These are phyloP conservation scores for Coemansia sp. DNA, from an alignment of 192 early-diverging fungal genomes.

Conservation along the genomic window DNA sequence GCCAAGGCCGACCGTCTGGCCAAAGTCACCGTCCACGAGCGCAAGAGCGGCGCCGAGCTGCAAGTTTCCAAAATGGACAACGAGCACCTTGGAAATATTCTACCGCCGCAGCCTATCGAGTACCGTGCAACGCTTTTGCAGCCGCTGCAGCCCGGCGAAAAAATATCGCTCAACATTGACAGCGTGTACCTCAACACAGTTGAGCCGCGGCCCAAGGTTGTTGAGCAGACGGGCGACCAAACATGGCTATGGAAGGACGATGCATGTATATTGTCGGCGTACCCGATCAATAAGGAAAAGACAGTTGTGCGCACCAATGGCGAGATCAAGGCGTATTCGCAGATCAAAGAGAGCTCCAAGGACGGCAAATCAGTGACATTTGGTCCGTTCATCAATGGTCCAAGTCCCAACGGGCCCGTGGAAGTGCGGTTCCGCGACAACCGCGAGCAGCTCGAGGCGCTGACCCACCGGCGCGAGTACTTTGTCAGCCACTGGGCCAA, in stretches of 20 bases:
- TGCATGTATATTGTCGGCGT: slow-evolving; percentile 64
- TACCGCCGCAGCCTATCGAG: background rate
- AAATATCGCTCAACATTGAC: slow-evolving; percentile 62
- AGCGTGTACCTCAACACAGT: slow-evolving; percentile 48
- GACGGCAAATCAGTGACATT: slow-evolving; percentile 64
- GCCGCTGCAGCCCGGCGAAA: slow-evolving; percentile 59
- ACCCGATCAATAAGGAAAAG: slow-evolving; percentile 71
- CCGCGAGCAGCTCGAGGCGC: slow-evolving; percentile 66
- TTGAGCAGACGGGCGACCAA: slow-evolving; percentile 70
- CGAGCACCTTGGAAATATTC: background rate
- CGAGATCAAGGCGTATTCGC: slow-evolving; percentile 12
- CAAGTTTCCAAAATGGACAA: background rate
- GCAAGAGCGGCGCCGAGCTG: slow-evolving; percentile 42
- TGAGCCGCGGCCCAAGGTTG: slow-evolving; percentile 55
- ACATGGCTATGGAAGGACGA: slow-evolving; percentile 62
- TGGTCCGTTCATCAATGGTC: slow-evolving; percentile 64
- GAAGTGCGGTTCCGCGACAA: slow-evolving; percentile 68
- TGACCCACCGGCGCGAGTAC: slow-evolving; percentile 42
- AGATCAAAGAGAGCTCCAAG: slow-evolving; percentile 27
- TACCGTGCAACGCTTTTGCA: slow-evolving; percentile 21
- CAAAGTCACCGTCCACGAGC: slow-evolving; percentile 35
- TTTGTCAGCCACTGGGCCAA: slow-evolving; percentile 80
- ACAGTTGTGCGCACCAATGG: slow-evolving; percentile 62
- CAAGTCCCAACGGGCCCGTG: slow-evolving; percentile 16
- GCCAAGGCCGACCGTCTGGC: slow-evolving; percentile 26